Base-by-base conservation (phyloP, 179 eudicot species). In the Vitellaria paradoxa region DNA sequence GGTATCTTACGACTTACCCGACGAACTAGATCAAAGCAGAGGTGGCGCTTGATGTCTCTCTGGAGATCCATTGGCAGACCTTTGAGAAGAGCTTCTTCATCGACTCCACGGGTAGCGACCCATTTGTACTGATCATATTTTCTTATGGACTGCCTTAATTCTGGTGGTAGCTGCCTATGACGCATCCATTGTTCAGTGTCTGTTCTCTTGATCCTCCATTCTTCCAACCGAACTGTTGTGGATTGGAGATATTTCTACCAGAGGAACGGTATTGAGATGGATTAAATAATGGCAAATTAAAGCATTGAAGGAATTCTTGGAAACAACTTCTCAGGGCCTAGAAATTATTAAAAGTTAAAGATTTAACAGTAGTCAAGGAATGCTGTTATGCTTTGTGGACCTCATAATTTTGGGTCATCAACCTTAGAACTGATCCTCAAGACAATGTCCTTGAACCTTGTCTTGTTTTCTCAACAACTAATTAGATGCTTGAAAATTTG, bases 181-280 rank as follows among this genome's bases (percentile, higher is more conserved):
- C 56, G 87, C 91, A 89, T 89, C 93, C 93, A 87, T 62, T 83
- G 81, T 69, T 89, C 93, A 11, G 90, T 84, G 72, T 88, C 89
- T 17, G 65, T 81, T 68, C 84, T 78, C 80, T 26, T 80, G 9
- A 84, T 73, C 74, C 91, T 84, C 86, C 89, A 85, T 75, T 79
- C 88, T 76, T 83, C 93, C 30, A 82, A 64, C 60, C 88, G 76
- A 7, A 72, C 76, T 7, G 84, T 84, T 3, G 81, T 78, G 52
- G 93, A 89, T 73, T 89, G 89, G 23, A 89, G 88, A 73, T 89
- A 89, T 52, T 83, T 84, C 93, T 89, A 65, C 52, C 65, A 73
- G 37, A 13, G 23, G 24, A 72, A 72, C 40, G 68, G 17, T 30
- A 60, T 20, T 37, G 37, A 17, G 40, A 23, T 12, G 5, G 63